phyloP scores from a whole-genome alignment of 108 stramenopile genomes.

The Seminavis robusta region DNA sequence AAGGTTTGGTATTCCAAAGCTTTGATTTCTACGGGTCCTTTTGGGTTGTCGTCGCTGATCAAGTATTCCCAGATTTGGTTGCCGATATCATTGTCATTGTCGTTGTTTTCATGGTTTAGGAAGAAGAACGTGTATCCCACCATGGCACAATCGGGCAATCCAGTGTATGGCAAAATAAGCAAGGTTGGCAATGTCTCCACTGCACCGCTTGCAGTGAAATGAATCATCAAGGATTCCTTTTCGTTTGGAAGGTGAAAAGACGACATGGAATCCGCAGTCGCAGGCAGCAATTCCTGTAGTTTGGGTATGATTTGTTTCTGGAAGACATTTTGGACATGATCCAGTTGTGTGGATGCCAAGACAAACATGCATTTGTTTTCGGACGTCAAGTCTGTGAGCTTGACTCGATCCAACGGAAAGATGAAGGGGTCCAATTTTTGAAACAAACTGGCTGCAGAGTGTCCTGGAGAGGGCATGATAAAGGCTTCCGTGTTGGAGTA shows the following conservation, averaged over 20 bases:
- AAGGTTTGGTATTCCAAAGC: constrained; percentile 76
- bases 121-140: constrained; percentile 65
- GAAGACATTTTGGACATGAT: constrained; percentile 39
- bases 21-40: constrained; percentile 69
- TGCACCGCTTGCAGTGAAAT: background rate
- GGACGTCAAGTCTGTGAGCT: constrained; percentile 22
- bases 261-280: background rate
- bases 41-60: constrained; percentile 51
- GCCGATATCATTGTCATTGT: constrained; percentile 10
- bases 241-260: background rate
- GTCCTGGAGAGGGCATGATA: constrained; percentile 77
- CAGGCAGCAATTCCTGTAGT: background rate
- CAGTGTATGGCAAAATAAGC: constrained; percentile 32
- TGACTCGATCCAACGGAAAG: constrained; percentile 75
- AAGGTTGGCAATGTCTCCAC: background rate
- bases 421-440: constrained; percentile 64
- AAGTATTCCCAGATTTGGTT: constrained; percentile 43
- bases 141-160: constrained; percentile 38
- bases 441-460: constrained; percentile 45
- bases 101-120: background rate
- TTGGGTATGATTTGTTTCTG: constrained; percentile 1
- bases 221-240: background rate
- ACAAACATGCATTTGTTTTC: constrained; percentile 30
- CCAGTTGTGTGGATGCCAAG: constrained; percentile 48
- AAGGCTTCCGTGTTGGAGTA: constrained; percentile 19